Percentiles rank a stretch among this genome's conserved stretches.
Conservation (phyloP, 2,329 filamentous ascomycete species). For the Sarocladiaceae sp. region DNA sequence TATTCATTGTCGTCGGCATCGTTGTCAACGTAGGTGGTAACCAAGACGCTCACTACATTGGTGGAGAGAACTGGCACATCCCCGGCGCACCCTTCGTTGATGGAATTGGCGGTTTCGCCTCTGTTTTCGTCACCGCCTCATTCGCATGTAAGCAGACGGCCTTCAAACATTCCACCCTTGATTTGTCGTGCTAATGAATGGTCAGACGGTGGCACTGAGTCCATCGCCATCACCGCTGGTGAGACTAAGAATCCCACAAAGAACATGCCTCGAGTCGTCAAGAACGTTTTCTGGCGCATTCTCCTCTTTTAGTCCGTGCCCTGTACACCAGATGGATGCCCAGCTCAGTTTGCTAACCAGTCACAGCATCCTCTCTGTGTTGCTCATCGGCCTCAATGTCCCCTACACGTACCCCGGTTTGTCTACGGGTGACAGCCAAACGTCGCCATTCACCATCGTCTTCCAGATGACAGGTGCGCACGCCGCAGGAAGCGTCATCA, state of each 20-base stretch:
- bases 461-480: constrained; percentile 50
- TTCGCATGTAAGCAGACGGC: constrained; percentile 46
- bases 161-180: not conserved
- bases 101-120: constrained; percentile 55
- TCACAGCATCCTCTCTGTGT: constrained; percentile 33
- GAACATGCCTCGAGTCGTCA: constrained; percentile 56
- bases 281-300: constrained; percentile 60
- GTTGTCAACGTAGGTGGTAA: constrained; percentile 48
- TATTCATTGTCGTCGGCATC: constrained; percentile 59
- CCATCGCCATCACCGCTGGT: constrained; percentile 59
- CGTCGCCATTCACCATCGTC: constrained; percentile 47
- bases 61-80: constrained; percentile 50
- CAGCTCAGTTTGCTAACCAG: not conserved
- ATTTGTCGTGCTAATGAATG: not conserved
- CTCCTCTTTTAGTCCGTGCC: constrained; percentile 36
- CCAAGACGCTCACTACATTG: constrained; percentile 45
- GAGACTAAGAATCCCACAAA: constrained; percentile 57
- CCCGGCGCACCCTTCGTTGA: constrained; percentile 58
- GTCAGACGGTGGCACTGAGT: constrained; percentile 46
- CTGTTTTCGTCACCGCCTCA: constrained; percentile 37
- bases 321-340: not conserved
- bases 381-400: constrained; percentile 26
- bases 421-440: constrained; percentile 17
- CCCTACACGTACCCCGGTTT: constrained; percentile 9
- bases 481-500: constrained; percentile 48